phyloP scores from a whole-genome alignment of 2,329 filamentous ascomycete species.

The Colletotrichum scovillei region DNA sequence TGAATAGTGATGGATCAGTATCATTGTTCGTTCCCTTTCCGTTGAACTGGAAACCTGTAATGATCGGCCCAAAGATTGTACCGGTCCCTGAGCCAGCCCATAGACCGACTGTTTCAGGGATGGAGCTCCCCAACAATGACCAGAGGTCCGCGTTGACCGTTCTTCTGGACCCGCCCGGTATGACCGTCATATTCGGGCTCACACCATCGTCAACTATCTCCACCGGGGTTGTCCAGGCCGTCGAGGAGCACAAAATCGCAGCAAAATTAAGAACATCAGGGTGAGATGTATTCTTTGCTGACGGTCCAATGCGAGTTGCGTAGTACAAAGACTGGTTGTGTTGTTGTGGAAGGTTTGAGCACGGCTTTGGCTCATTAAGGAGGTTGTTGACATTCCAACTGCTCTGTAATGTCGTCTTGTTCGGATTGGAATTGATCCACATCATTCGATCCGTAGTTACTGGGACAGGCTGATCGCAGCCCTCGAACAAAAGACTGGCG shows the following conservation, averaged over 20 bases:
- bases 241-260: conserved; percentile 7
- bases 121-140: not conserved
- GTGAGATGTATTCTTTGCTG: not conserved
- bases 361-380: not conserved
- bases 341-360: conserved; percentile 12
- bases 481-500: not conserved
- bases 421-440: not conserved
- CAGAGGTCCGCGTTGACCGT: not conserved
- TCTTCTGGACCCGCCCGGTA: not conserved
- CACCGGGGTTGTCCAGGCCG: conserved; percentile 12
- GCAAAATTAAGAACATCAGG: not conserved
- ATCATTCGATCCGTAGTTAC: not conserved
- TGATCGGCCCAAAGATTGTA: not conserved
- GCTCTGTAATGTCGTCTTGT: not conserved
- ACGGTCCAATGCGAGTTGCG: not conserved
- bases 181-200: not conserved
- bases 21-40: not conserved
- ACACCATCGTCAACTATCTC: conserved; percentile 4
- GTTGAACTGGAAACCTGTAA: not conserved
- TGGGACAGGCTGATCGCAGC: not conserved
- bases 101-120: not conserved
- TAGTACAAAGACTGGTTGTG: conserved; percentile 8
- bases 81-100: not conserved
- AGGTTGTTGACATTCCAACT: not conserved
- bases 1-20: not conserved